Percentiles rank a stretch among this genome's conserved stretches.
phyloP scores from a whole-genome alignment of 2,329 filamentous ascomycete species.

The Apiospora pterosperma region DNA sequence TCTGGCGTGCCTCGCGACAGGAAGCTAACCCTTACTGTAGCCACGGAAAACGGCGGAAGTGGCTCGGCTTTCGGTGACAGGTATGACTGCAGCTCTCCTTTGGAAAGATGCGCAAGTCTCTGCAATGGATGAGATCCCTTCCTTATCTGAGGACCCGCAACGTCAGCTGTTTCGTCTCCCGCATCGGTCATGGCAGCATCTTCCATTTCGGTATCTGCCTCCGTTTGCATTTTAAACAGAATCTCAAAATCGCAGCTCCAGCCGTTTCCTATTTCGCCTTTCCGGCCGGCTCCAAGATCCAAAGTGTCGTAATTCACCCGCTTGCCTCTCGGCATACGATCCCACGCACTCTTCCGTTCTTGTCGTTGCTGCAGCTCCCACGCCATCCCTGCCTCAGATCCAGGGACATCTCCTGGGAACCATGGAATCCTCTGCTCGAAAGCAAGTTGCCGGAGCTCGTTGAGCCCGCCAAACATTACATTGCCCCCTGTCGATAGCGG shows the following conservation, averaged over 20 bases:
- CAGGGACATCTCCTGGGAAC: slow-evolving; percentile 84
- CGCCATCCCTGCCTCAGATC: slow-evolving; percentile 70
- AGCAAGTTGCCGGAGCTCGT: slow-evolving; percentile 73
- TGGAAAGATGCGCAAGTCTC: slow-evolving; percentile 34
- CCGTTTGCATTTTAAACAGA: slow-evolving; percentile 46
- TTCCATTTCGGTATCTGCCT: slow-evolving; percentile 15
- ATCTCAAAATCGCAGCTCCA: slow-evolving; percentile 81
- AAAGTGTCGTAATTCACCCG: slow-evolving; percentile 71
- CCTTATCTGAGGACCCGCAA: neutral
- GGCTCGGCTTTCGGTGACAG: slow-evolving; percentile 19
- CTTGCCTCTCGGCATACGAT: slow-evolving; percentile 76
- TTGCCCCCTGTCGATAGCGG: slow-evolving; percentile 77
- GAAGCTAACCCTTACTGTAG: slow-evolving; percentile 66
- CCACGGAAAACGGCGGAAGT: slow-evolving; percentile 36
- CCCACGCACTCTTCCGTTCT: slow-evolving; percentile 64
- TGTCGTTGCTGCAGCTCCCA: slow-evolving; percentile 71
- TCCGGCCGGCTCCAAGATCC: slow-evolving; percentile 68
- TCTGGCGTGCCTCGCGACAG: slow-evolving; percentile 67
- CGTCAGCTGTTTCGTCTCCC: slow-evolving; percentile 9
- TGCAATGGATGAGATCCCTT: slow-evolving; percentile 20
- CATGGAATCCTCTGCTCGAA: slow-evolving; percentile 77
- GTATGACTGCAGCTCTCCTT: slow-evolving; percentile 31
- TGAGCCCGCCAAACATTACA: slow-evolving; percentile 76
- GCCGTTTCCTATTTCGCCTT: slow-evolving; percentile 78
- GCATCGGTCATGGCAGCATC: slow-evolving; percentile 8